Percentiles rank a stretch among this genome's conserved stretches.
Evolutionary conservation across 345 rosid species (phyloP).

Genomic region (Boechera retrofracta): DNA sequence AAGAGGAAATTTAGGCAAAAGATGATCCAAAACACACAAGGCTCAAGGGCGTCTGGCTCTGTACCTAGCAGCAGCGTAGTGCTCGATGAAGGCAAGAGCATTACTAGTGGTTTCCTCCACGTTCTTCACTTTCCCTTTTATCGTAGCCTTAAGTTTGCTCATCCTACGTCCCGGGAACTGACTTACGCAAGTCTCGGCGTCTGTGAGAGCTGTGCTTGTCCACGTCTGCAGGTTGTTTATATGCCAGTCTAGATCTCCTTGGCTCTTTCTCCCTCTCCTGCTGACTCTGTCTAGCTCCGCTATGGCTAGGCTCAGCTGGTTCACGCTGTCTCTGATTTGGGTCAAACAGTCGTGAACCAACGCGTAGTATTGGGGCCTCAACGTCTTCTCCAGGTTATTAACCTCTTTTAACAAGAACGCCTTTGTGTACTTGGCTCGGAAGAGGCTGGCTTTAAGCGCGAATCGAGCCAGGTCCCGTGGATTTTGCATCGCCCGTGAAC

Average conservation of each 20-base stretch:
- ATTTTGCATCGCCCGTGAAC: constrained; percentile 47
- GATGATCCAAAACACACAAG: constrained; percentile 10
- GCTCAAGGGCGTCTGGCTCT: constrained; percentile 46
- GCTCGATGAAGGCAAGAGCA: constrained; percentile 75
- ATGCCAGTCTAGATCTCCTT: constrained; percentile 54
- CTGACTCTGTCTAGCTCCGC: constrained; percentile 57
- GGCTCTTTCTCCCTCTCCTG: constrained; percentile 22
- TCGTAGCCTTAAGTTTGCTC: constrained; percentile 73
- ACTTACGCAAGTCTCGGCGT: constrained; percentile 62
- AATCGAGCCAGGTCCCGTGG: constrained; percentile 66
- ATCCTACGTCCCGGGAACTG: constrained; percentile 61
- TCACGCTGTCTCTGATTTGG: constrained; percentile 61
- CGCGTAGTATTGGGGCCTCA: constrained; percentile 53
- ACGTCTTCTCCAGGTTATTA: constrained; percentile 43
- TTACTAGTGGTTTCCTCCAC: constrained; percentile 81
- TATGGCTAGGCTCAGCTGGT: constrained; percentile 65
- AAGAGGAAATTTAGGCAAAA: constrained; percentile 4
- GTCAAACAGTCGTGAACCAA: constrained; percentile 64
- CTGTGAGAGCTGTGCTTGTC: constrained; percentile 78
- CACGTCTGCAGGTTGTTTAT: constrained; percentile 69
- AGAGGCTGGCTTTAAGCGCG: constrained; percentile 69
- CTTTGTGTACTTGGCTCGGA: constrained; percentile 56
- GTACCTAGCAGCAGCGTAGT: constrained; percentile 57
- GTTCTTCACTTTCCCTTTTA: constrained; percentile 76
- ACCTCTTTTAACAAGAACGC: constrained; percentile 59